Base-by-base conservation (phyloP, 2,329 filamentous ascomycete genomes). In the Penicillium sp. region DNA sequence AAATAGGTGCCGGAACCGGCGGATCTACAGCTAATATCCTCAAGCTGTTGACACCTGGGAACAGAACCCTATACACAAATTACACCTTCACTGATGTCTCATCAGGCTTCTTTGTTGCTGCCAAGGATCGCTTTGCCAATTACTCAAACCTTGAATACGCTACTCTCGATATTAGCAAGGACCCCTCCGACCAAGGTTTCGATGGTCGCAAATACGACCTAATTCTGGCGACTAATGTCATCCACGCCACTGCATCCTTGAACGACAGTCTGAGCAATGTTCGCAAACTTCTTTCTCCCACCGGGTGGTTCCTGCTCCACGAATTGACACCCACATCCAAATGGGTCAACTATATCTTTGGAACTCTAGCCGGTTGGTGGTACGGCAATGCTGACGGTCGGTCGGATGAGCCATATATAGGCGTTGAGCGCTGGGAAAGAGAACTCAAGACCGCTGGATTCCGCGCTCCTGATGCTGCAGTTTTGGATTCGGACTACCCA, bases 231-330 rank as follows among this genome's bases (percentile, higher is more conserved):
- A 65, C 69, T 4, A 72, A 74, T 57, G 72, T 69, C 7, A 53
- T 69, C 2, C 69, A 68, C 43, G 67, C 62, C 2, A 69, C 67
- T 1, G 47, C 60, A 4, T 59, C 33, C 9, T 50, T 74, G 2
- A 56, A 63, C 4, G 61, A 62, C n/a, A 67, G 66, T 7, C 49
- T 74, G 33, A 43, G n/a, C 0, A 65, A 73, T 55, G 60, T 74
- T 0, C 62, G 63, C 4, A 57, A 57, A 6, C 60, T 75, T 12
- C 64, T 76, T 1, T 61, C 61, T 23, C 77, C 81, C 0, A 79
- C 76, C 1, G 82, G 81, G 0, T 75, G 77, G 38, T 66, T 84
- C 0, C 38, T 83, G 1, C 46, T 82, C 0, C 57, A 77, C 6
- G 81, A 84, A 57, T 60, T 77, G 2, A 71, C 67, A 5, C 50